Percentiles rank a stretch among this genome's conserved stretches.
Evolutionary conservation across 805 yeast species (phyloP).

Genomic region (Sugiyamaella boreocaroliniensis): DNA sequence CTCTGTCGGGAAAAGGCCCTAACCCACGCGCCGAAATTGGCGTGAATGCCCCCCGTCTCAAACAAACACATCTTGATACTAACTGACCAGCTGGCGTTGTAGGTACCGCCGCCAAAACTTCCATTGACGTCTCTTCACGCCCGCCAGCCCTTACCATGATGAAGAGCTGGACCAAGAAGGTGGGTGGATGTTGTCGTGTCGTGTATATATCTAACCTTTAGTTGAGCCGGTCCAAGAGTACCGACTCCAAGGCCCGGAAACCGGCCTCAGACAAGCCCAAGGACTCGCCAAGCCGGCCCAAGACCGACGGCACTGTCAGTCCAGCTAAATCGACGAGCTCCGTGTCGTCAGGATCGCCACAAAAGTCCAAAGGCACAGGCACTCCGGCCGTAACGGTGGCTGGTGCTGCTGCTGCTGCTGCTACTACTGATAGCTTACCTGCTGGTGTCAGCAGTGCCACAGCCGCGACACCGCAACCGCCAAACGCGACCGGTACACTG

Average conservation of each 20-base stretch:
- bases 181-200: slow-evolving; percentile 15
- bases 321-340: too few species aligned
- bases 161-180: slow-evolving; percentile 36
- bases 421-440: background rate
- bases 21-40: background rate
- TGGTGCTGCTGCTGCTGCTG: slow-evolving; percentile 7
- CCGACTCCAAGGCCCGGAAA: slow-evolving; percentile 3
- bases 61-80: background rate
- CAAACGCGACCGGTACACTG: too few species aligned
- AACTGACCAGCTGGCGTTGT: background rate
- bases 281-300: background rate
- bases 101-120: background rate
- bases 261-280: slow-evolving; percentile 1
- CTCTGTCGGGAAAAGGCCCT: background rate
- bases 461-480: too few species aligned
- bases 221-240: slow-evolving; percentile 10
- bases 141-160: slow-evolving; percentile 22
- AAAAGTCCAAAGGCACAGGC: background rate
- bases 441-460: too few species aligned
- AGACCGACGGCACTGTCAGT: background rate
- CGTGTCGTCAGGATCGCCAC: background rate
- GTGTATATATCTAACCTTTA: background rate
- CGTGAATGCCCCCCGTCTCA: background rate
- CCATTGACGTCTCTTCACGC: background rate
- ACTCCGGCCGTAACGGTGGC: background rate